Percentiles rank a stretch among this genome's conserved stretches.
Conservation (phyloP, 2,329 filamentous ascomycete genomes). For the Sclerotinia nivalis region DNA sequence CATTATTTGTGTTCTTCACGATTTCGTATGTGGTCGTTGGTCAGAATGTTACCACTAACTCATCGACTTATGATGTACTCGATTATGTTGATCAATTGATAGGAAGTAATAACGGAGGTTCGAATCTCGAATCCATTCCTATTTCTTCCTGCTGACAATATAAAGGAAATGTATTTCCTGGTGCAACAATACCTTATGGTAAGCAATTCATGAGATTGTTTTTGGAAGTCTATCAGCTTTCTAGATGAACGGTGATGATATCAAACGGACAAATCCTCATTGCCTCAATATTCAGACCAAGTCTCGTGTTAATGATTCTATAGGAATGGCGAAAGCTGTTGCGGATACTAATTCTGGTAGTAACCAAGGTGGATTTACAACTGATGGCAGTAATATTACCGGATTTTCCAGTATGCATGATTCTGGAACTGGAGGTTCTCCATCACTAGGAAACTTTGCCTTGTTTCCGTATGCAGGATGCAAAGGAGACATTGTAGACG, state of each 20-base stretch:
- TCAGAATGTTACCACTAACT: slow-evolving; percentile 28
- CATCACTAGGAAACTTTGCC: slow-evolving; percentile 72
- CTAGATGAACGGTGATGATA: neutral
- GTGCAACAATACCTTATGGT: slow-evolving; percentile 55
- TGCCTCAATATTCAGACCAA: neutral
- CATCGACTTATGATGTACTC: slow-evolving; percentile 42
- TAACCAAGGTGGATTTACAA: slow-evolving; percentile 58
- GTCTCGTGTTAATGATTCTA: slow-evolving; percentile 32
- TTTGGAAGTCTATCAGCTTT: neutral
- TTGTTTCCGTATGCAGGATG: slow-evolving; percentile 68
- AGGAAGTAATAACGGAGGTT: slow-evolving; percentile 55
- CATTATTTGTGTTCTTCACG: slow-evolving; percentile 10
- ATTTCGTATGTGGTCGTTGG: slow-evolving; percentile 16
- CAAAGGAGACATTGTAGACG: slow-evolving; percentile 59
- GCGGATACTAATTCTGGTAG: slow-evolving; percentile 54
- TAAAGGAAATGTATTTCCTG: slow-evolving; percentile 53
- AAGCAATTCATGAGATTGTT: neutral
- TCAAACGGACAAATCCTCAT: neutral
- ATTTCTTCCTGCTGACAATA: neutral
- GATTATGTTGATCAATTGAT: slow-evolving; percentile 54
- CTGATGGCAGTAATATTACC: slow-evolving; percentile 44
- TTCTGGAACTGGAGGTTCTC: slow-evolving; percentile 49
- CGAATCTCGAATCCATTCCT: neutral
- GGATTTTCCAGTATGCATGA: slow-evolving; percentile 45
- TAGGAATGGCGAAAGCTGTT: slow-evolving; percentile 52